Percentiles rank a stretch among this genome's conserved stretches.
phyloP scores from a whole-genome alignment of 345 rosid species.

The Boechera divaricarpa region DNA sequence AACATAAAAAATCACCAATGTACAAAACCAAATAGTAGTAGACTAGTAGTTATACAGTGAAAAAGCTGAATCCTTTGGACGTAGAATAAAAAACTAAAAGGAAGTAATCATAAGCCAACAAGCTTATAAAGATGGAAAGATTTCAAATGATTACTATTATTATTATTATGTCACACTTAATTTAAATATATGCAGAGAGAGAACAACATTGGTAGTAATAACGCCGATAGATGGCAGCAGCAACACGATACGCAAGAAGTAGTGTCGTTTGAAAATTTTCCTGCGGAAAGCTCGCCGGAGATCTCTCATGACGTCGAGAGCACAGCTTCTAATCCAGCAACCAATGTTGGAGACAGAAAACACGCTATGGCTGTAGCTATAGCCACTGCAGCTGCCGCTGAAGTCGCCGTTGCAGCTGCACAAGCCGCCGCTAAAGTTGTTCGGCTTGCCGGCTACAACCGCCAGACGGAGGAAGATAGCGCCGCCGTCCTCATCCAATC shows the following conservation, averaged over 20 bases:
- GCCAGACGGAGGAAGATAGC: constrained; percentile 73
- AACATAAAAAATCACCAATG: neutral
- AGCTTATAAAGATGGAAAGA: constrained; percentile 11
- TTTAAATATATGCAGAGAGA: constrained; percentile 34
- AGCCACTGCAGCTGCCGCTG: constrained; percentile 95
- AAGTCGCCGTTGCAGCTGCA: constrained; percentile 94
- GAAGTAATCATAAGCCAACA: constrained; percentile 4
- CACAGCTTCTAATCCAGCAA: constrained; percentile 53
- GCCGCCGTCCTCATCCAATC: constrained; percentile 93
- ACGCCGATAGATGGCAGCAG: constrained; percentile 52
- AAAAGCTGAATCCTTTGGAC: neutral
- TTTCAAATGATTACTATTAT: constrained; percentile 2
- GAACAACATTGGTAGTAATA: constrained; percentile 25
- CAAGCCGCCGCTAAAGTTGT: constrained; percentile 96
- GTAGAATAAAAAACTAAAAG: neutral
- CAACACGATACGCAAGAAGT: constrained; percentile 75
- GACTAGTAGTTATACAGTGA: neutral
- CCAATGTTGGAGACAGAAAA: constrained; percentile 59
- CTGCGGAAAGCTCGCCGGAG: constrained; percentile 84
- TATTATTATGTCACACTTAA: constrained; percentile 8
- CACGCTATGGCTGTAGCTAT: constrained; percentile 89
- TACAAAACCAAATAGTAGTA: constrained; percentile 3
- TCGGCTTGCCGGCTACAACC: constrained; percentile 83
- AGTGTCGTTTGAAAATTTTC: constrained; percentile 84
- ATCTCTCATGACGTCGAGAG: constrained; percentile 66